Evolutionary conservation across 2,329 filamentous ascomycete genomes (phyloP), one percentile per base, ranked within the genome.

Genomic region (Ascochyta fabae): DNA sequence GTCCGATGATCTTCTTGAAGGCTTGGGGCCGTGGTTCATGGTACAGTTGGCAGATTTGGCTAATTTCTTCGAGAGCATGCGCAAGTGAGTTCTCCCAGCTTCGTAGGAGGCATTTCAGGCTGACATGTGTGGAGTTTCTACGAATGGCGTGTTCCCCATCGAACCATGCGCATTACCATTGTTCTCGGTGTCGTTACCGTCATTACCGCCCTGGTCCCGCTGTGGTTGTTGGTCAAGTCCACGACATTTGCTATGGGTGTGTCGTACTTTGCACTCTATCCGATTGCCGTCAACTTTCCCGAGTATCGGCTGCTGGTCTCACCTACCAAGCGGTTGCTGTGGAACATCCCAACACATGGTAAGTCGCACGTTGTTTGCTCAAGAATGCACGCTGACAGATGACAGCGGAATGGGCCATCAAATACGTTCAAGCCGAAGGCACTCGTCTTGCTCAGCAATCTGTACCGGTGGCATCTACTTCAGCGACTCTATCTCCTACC

Each of bases 301-400:
- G 61, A 71, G 23, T 77, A 77, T 47, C 64, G 74, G 6, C 68
- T 77, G 0, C 56, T 77, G 3, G 69, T 73, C 1, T 76, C 74
- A 10, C 72, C 70, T 2, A 54, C 66, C 3, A 75, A 73, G 47
- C 74, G 69, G 34, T 23, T 69, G 3, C 56, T 77, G 6, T 77
- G 75, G 72, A 68, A 75, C 39, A 70, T 77, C 0, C 74, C 74
- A 2, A 77, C 71, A 1, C 71, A 77, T 31, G 67, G 61, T 64
- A 42, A 47, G 57, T 49, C 12, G 3, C 13, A 10, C 10, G 9
- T 35, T 16, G 38, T 22, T 19, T 15, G 15, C 9, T 34, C 16
- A 9, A 36, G 22, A 22, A 2, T 8, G 2, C 12, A 16, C 34
- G 10, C 53, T 61, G 15, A 58, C 10, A 6, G 5, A 3, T 27